Base-by-base conservation (phyloP, 2,329 filamentous ascomycete genomes). In the Aaosphaeria arxii region DNA sequence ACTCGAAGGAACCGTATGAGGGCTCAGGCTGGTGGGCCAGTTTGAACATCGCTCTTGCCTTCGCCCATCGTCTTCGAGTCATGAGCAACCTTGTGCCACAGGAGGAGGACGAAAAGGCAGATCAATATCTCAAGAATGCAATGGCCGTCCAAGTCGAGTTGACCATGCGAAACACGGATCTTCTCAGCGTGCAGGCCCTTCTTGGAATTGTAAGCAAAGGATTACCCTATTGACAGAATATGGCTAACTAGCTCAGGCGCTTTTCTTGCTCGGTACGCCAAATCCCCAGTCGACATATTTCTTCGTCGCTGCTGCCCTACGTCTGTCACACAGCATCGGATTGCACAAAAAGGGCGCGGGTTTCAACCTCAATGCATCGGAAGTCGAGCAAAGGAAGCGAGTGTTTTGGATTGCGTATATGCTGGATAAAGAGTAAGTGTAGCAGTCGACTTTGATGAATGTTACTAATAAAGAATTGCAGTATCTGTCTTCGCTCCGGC, bases 11-110 rank as follows among this genome's bases (percentile, higher is more conserved):
- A 57, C 92, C 92, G 1, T 97, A 96, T 57, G 86, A 95, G 66
- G 91, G 92, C 30, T 95, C 91, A 5, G 94, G 94, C 3, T 99
- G 94, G 94, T 99, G 94, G 92, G 94, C 94, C 5, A 95, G 91
- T 71, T 79, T 99, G 61, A 99, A 99, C 60, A 87, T 95, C 50
- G 90, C 88, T 1, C 74, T 99, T 47, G 94, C 92, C n/a, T 95
- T 96, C 57, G 88, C 92, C 5, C 90, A 96, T 66, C 83, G 94
- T 38, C 77, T 99, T 62, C 86, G 94, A 7, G 90, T 96, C 24
- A 96, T 96, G 91, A 95, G 89, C 74, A 94, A 96, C 62, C 76
- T 96, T 6, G 89, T 95, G 0, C 87, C 91, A 1, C 84, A 88
- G 53, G 91, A 95, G 53, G 92, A 97, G 66, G 94, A 97, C 58